These are phyloP conservation scores for Magnolia sinica DNA, from an alignment of 164 flowering plant genomes.

Conservation along the genomic window DNA sequence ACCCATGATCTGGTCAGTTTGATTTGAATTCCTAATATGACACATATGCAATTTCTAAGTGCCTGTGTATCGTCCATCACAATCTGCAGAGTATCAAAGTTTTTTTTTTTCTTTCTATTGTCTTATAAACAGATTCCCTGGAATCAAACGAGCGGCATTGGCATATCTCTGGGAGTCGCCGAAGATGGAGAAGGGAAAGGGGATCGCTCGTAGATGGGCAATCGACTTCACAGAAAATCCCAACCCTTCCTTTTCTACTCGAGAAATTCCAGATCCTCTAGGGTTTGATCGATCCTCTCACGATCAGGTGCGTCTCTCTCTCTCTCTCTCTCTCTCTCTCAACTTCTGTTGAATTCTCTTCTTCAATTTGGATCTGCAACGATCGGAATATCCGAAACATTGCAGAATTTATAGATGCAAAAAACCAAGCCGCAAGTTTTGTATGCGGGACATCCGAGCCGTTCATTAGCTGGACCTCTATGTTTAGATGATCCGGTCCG, in stretches of 20 bases:
- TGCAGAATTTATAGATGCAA: not conserved
- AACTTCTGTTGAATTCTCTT: not conserved
- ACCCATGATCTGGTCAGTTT: no score
- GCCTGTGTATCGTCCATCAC: not conserved
- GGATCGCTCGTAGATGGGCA: slow-evolving; percentile 73
- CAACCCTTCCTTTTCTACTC: slow-evolving; percentile 45
- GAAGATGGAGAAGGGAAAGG: slow-evolving; percentile 83
- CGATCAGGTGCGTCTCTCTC: slow-evolving; percentile 53
- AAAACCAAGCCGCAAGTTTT: no score
- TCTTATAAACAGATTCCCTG: no score
- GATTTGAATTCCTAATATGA: no score
- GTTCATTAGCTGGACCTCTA: no score
- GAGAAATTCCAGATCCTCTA: slow-evolving; percentile 80
- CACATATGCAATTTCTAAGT: no score
- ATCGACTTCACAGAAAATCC: slow-evolving; percentile 72
- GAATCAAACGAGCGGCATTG: no score
- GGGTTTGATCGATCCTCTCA: slow-evolving; percentile 78
- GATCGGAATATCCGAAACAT: not conserved
- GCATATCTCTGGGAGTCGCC: not conserved
- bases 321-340: not conserved
- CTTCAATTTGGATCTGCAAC: not conserved
- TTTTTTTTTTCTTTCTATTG: no score
- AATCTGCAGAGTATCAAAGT: not conserved
- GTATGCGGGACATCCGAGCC: no score
- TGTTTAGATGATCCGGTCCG: no score